Conservation (phyloP, 2,329 filamentous ascomycete genomes). For the Neophaeococcomyces aloes region DNA sequence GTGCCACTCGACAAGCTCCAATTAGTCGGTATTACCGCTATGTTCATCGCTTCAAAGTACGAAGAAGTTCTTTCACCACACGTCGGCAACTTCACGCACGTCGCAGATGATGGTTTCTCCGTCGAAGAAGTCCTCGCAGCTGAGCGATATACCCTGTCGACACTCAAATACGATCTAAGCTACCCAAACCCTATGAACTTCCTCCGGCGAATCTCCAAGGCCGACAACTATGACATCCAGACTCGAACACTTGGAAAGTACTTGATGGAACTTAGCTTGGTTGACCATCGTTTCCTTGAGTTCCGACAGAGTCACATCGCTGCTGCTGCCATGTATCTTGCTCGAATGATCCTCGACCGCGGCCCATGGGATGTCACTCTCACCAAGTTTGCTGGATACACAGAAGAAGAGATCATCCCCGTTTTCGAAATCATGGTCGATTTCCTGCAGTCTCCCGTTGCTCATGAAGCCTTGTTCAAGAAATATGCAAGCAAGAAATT, state of each 20-base stretch:
- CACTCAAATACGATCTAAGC: slow-evolving; percentile 91
- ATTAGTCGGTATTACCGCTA: slow-evolving; percentile 91
- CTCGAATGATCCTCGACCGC: slow-evolving; percentile 78
- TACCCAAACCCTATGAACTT: slow-evolving; percentile 99
- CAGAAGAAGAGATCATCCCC: slow-evolving; percentile 82
- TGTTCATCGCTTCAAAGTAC: slow-evolving; percentile 99
- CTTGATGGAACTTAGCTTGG: slow-evolving; percentile 87
- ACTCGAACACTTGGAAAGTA: slow-evolving; percentile 96
- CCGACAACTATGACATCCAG: slow-evolving; percentile 98
- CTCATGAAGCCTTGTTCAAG: slow-evolving; percentile 97
- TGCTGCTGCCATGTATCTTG: slow-evolving; percentile 88
- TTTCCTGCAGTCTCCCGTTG: slow-evolving; percentile 80
- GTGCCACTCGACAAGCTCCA: slow-evolving; percentile 94
- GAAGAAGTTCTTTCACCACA: slow-evolving; percentile 96
- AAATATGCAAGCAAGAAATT: slow-evolving; percentile 99
- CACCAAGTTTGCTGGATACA: slow-evolving; percentile 84
- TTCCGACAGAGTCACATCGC: slow-evolving; percentile 84
- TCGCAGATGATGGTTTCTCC: slow-evolving; percentile 91
- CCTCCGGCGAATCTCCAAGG: slow-evolving; percentile 94
- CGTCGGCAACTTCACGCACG: slow-evolving; percentile 91
- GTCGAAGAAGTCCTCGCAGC: slow-evolving; percentile 92
- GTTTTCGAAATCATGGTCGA: slow-evolving; percentile 93
- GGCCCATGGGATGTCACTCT: slow-evolving; percentile 88
- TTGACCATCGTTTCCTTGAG: slow-evolving; percentile 87
- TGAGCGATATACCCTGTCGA: slow-evolving; percentile 86